Conservation (phyloP, 176 grass and related monocot genomes). For the Otatea glauca region DNA sequence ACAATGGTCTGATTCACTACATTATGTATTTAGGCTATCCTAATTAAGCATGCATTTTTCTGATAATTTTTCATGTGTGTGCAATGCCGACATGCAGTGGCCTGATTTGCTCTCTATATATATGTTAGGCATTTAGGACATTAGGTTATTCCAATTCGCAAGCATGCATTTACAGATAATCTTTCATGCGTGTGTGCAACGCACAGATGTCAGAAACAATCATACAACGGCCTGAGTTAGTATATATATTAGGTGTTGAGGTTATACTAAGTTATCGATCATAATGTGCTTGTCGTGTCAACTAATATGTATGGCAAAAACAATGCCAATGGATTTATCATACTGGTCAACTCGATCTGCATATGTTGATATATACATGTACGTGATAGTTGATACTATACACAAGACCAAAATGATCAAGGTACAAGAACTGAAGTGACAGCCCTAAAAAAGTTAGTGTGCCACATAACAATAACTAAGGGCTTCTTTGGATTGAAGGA, state of each 20-base stretch:
- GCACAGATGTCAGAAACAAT: background rate
- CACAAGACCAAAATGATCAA: background rate
- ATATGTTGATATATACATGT: background rate
- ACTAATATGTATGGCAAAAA: slow-evolving; percentile 3
- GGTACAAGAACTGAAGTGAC: background rate
- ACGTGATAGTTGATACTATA: background rate
- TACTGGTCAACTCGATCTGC: background rate
- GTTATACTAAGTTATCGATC: background rate
- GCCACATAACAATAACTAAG: background rate
- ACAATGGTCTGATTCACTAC: background rate
- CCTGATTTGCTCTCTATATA: background rate
- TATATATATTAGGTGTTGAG: background rate
- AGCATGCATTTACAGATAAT: background rate
- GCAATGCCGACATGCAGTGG: background rate
- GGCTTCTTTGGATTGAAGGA: too few species aligned
- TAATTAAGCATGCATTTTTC: background rate
- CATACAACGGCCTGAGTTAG: background rate
- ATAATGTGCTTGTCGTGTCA: background rate
- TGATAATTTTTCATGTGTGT: background rate
- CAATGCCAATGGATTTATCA: background rate
- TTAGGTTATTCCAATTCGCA: background rate
- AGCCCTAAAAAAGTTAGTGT: background rate
- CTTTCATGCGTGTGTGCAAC: background rate
- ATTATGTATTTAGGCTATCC: background rate
- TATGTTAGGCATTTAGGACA: background rate